A percentile compares a stretch with the other conserved stretches of the same genome.
Conservation (phyloP, 1,284 basidiomycete genomes). For the Leucoagaricus sp. region DNA sequence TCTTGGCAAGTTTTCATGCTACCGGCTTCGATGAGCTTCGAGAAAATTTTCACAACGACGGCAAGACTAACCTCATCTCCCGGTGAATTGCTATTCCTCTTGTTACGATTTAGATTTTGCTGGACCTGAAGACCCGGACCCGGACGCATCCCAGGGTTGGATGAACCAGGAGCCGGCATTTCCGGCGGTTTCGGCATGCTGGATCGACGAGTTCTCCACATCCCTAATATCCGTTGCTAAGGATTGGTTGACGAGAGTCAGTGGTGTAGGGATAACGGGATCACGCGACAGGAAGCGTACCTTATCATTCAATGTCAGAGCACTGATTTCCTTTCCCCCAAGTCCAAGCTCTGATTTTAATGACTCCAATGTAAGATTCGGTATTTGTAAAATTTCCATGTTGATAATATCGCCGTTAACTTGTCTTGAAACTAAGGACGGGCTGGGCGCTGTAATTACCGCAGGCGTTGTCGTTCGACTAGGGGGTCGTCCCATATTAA, state of each 20-base stretch:
- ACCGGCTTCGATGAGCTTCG: conserved; percentile 3
- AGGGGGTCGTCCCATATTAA: conserved; percentile 44
- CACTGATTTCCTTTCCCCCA: conserved; percentile 47
- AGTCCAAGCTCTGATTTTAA: conserved; percentile 51
- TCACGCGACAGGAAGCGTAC: conserved; percentile 35
- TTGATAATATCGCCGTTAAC: conserved; percentile 27
- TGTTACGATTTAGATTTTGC: conserved; percentile 38
- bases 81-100: conserved; percentile 70
- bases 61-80: conserved; percentile 59
- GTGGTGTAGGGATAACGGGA: conserved; percentile 16
- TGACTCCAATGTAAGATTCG: conserved; percentile 28
- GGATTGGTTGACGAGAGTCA: conserved; percentile 11
- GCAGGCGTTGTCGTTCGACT: conserved; percentile 57
- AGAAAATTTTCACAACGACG: conserved; percentile 1
- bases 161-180: conserved; percentile 37
- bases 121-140: conserved; percentile 28
- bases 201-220: conserved; percentile 25
- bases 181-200: conserved; percentile 23
- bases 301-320: conserved; percentile 55
- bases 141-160: conserved; percentile 37
- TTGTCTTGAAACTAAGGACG: conserved; percentile 51
- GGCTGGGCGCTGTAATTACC: conserved; percentile 53
- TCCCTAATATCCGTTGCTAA: conserved; percentile 39
- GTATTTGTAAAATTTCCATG: conserved; percentile 41
- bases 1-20: conserved; percentile 53